These are phyloP conservation scores for Vinca minor DNA, from an alignment of 257 asterid species.

Conservation along the genomic window DNA sequence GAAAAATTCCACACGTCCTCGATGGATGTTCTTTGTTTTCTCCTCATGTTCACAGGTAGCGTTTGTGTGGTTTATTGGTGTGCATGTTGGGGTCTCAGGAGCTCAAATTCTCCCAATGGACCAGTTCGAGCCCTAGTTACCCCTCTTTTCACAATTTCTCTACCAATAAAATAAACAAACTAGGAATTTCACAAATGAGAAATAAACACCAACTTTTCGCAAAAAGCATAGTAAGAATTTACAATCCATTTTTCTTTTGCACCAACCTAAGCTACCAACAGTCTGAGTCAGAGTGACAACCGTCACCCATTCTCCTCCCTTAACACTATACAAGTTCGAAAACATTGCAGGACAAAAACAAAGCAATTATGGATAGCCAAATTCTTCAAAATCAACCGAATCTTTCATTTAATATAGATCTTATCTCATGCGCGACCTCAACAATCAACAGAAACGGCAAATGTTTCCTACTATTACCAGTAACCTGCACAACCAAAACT, in stretches of 20 bases:
- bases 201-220: neutral
- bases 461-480: neutral
- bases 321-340: neutral
- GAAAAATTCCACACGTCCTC: too few species aligned
- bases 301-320: neutral
- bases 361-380: neutral
- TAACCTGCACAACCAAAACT: neutral
- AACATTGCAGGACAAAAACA: neutral
- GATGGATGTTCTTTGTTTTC: too few species aligned
- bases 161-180: too few species aligned
- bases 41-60: too few species aligned
- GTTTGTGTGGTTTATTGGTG: too few species aligned
- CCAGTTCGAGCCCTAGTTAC: too few species aligned
- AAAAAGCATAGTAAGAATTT: neutral
- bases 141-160: too few species aligned
- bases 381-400: neutral
- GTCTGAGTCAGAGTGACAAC: neutral
- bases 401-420: neutral
- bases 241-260: neutral
- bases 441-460: neutral
- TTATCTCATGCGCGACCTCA: neutral
- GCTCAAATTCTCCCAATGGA: too few species aligned
- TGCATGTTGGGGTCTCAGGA: too few species aligned
- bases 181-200: neutral
- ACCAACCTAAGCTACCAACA: neutral